Evolutionary conservation across 345 rosid genomes (phyloP).

Genomic region (Angophora floribunda): DNA sequence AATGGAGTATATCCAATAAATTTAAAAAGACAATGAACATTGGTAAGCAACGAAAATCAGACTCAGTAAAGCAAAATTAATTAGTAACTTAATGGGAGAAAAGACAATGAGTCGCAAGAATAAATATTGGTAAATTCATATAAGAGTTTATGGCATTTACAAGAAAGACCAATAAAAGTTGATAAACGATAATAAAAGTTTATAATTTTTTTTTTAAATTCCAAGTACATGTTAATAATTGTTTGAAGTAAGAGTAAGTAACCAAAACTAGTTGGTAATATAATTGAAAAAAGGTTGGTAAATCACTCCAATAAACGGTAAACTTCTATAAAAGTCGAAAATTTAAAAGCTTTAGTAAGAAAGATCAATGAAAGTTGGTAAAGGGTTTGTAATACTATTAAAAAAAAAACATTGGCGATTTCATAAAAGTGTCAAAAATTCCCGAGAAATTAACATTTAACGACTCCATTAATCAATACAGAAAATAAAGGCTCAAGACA

Average conservation of each 20-base stretch:
- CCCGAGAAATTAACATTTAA: background rate
- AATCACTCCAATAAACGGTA: background rate
- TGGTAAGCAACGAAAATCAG: background rate
- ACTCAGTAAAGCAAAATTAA: background rate
- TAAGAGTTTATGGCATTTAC: background rate
- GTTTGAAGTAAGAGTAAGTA: background rate
- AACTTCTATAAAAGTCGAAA: background rate
- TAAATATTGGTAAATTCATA: background rate
- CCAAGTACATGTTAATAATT: fast-evolving
- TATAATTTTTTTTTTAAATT: background rate
- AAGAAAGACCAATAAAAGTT: background rate
- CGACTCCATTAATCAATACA: background rate
- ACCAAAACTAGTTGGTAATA: background rate
- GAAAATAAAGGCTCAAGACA: background rate
- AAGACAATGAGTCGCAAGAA: fast-evolving
- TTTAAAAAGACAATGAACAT: fast-evolving
- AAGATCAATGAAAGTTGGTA: background rate
- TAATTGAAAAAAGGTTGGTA: background rate
- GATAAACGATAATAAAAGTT: background rate
- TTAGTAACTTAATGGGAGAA: background rate
- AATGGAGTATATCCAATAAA: fast-evolving
- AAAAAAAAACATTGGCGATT: background rate
- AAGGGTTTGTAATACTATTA: background rate
- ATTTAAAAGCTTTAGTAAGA: background rate
- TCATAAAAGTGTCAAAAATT: background rate